phyloP scores from a whole-genome alignment of 1,284 basidiomycete genomes.

The Schizophyllum amplum region DNA sequence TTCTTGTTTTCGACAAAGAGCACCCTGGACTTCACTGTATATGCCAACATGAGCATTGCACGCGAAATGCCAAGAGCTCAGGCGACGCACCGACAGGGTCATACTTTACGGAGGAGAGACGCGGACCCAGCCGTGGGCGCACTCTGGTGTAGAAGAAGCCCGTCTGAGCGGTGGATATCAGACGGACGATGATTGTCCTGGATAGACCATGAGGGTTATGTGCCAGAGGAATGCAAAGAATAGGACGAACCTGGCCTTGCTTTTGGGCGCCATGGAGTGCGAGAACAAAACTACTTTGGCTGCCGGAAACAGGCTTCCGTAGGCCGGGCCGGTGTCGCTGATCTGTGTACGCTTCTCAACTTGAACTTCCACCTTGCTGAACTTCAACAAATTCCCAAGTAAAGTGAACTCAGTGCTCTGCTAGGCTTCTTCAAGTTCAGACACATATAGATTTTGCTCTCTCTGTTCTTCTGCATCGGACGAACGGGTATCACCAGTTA shows the following conservation, averaged over 20 bases:
- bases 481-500: too few relatives aligned
- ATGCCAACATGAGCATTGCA: background rate
- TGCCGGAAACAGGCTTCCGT: background rate
- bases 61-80: background rate
- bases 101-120: conserved; percentile 81
- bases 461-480: too few relatives aligned
- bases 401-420: too few relatives aligned
- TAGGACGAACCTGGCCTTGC: background rate
- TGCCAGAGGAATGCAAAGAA: background rate
- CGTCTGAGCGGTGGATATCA: conserved; percentile 85
- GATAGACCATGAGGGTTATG: background rate
- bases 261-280: background rate
- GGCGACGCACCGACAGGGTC: conserved; percentile 67
- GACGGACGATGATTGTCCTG: conserved; percentile 77
- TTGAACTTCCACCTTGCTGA: background rate
- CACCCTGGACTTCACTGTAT: conserved; percentile 15
- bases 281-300: background rate
- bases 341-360: background rate
- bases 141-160: conserved; percentile 86
- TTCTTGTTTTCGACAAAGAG: conserved; percentile 17
- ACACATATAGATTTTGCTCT: too few relatives aligned
- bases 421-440: too few relatives aligned
- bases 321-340: background rate
- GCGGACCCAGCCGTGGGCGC: conserved; percentile 61
- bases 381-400: too few relatives aligned